Conservation (phyloP, 192 early-diverging fungal genomes). For the Geosiphon pyriformis region DNA sequence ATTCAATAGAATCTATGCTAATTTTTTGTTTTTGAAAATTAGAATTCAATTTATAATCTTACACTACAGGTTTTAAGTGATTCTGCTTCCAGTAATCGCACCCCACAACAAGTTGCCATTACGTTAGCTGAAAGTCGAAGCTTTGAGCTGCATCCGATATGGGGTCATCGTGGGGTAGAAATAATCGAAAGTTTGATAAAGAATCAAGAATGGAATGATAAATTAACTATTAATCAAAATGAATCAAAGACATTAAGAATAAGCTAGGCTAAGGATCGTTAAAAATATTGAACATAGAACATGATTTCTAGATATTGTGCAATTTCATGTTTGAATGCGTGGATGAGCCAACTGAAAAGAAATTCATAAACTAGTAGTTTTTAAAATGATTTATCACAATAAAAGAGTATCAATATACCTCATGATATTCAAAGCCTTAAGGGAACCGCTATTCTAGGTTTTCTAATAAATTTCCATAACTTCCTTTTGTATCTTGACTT, state of each 20-base stretch:
- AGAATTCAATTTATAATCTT: conserved; percentile 40
- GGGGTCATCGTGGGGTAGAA: conserved; percentile 35
- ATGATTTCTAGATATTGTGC: too few species aligned
- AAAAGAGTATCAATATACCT: too few species aligned
- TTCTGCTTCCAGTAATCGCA: conserved; percentile 19
- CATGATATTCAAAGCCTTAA: too few species aligned
- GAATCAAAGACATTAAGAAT: neutral
- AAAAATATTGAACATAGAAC: too few species aligned
- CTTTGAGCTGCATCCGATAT: conserved; percentile 30
- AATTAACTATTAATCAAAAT: conserved; percentile 1
- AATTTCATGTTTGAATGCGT: too few species aligned
- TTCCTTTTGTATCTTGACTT: too few species aligned
- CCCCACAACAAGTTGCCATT: conserved; percentile 36
- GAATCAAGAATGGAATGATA: conserved; percentile 18
- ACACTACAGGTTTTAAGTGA: conserved; percentile 28
- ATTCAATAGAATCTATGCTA: neutral
- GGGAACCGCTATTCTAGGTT: too few species aligned
- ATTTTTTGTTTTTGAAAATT: conserved; percentile 18
- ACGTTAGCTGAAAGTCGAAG: conserved; percentile 31
- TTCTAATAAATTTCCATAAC: too few species aligned
- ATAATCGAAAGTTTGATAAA: conserved; percentile 37
- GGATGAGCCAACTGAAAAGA: too few species aligned
- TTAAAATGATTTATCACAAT: too few species aligned
- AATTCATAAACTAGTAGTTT: too few species aligned
- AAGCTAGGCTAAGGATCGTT: too few species aligned